These are phyloP conservation scores for Starmerella tilneyi DNA, from an alignment of 805 yeast species.

Conservation along the genomic window DNA sequence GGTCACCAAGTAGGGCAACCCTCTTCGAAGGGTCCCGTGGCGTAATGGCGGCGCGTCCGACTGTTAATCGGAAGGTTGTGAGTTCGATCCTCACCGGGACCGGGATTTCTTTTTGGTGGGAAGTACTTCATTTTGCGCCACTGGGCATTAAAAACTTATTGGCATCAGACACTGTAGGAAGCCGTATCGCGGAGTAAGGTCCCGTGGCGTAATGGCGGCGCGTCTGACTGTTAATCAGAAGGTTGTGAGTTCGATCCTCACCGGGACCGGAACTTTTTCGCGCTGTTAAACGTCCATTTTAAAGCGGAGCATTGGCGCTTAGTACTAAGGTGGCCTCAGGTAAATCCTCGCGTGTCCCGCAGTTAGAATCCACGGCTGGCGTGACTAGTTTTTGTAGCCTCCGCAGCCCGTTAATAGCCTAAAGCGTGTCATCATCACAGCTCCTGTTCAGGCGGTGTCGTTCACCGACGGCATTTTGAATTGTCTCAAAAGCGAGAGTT, in stretches of 20 bases:
- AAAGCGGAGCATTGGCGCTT: too few relatives aligned
- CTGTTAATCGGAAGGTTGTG: constrained; percentile 28
- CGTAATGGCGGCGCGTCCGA: constrained; percentile 28
- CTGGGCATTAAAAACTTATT: constrained; percentile 25
- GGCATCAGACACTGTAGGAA: constrained; percentile 23
- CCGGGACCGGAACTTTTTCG: constrained; percentile 21
- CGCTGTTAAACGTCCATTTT: too few relatives aligned
- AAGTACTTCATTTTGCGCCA: not conserved
- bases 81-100: constrained; percentile 26
- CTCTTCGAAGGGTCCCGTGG: constrained; percentile 23
- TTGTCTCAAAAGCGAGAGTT: not conserved
- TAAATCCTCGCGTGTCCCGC: too few relatives aligned
- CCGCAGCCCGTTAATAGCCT: too few relatives aligned
- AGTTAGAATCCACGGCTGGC: too few relatives aligned
- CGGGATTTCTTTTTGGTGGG: constrained; percentile 12
- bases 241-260: constrained; percentile 28
- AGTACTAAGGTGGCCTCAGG: too few relatives aligned
- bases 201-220: constrained; percentile 28
- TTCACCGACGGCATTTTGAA: not conserved
- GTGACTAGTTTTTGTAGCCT: too few relatives aligned
- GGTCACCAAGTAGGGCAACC: constrained; percentile 8
- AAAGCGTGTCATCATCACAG: too few relatives aligned
- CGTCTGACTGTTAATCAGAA: constrained; percentile 27
- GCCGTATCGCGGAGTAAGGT: too few relatives aligned
- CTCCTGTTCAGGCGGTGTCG: constrained; percentile 18